Base-by-base conservation (phyloP, 176 grass and related monocot genomes). In the Phoenix dactylifera region DNA sequence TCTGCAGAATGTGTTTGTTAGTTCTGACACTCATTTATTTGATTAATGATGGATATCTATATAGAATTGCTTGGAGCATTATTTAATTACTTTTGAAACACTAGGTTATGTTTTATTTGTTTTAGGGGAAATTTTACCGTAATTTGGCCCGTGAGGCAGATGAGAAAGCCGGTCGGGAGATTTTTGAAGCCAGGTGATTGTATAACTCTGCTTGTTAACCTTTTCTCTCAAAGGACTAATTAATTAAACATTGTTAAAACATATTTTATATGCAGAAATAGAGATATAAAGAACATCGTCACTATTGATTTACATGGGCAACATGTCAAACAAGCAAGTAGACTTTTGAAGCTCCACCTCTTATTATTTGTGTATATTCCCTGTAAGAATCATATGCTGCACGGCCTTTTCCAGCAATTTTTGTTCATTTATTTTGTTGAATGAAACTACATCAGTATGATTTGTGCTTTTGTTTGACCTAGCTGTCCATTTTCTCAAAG, bases 271-370 rank as follows among this genome's bases (percentile, higher is more conserved):
- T 74, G 76, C 79, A 98, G 93, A 69, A 98, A 98, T 52, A 83
- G 79, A 65, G 71, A 84, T 63, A 98, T 98, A 70, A 98, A 64
- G 0, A 98, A 98, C 19, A 92, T 72, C 0, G 66, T 98, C 15
- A 98, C 93, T 56, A 92, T 98, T 6, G 93, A 98, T 67, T 59
- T 98, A 57, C 93, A 98, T 35, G 93, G 93, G 24, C 87, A 92
- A 64, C 93, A 98, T 85, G 73, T 89, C 22, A 80, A 98, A 59
- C 78, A 83, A 83, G 93, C 87, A 44, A 92, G 88, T 59, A 66
- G 19, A n/a, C 78, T 98, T 77, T 76, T 98, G 49, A 98, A 98
- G 68, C 32, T 84, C 49, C 79, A 98, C 76, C 80, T 98, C 54
- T 65, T 92, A 25, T 39, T 75, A 17, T 98, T 86, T 57, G 57